Evolutionary conservation across 352 stramenopile species (phyloP).

Genomic region (Halophytophthora batemanensis): DNA sequence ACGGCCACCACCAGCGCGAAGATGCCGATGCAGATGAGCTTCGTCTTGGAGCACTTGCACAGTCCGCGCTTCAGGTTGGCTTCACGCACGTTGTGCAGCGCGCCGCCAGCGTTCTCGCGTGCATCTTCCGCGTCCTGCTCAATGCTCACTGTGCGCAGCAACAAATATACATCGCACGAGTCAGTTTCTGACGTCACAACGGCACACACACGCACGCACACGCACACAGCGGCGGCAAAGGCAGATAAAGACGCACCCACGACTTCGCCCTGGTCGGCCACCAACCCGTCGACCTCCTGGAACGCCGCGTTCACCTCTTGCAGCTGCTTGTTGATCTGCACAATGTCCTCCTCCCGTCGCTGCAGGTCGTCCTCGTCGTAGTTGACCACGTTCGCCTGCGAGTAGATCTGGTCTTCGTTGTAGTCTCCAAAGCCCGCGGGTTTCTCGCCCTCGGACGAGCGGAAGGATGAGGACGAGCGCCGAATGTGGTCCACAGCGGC

Average conservation of each 20-base stretch:
- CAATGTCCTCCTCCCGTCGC: conserved; percentile 62
- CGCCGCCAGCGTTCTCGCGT: conserved; percentile 45
- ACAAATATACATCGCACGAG: neutral
- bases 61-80: conserved; percentile 47
- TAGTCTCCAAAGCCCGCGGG: conserved; percentile 44
- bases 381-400: conserved; percentile 53
- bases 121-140: conserved; percentile 49
- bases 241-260: conserved; percentile 30
- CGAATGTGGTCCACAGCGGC: conserved; percentile 49
- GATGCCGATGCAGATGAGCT: conserved; percentile 54
- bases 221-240: neutral
- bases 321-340: conserved; percentile 74
- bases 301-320: conserved; percentile 64
- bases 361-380: conserved; percentile 68
- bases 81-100: conserved; percentile 51
- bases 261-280: conserved; percentile 65
- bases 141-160: conserved; percentile 44
- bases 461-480: conserved; percentile 45
- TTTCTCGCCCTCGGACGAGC: conserved; percentile 36
- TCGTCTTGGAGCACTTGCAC: conserved; percentile 58
- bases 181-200: conserved; percentile 1
- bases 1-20: conserved; percentile 47
- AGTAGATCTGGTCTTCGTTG: conserved; percentile 67
- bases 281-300: conserved; percentile 59
- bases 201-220: neutral